Base-by-base conservation (phyloP, 164 flowering plant species). In the Dillenia suffruticosa region DNA sequence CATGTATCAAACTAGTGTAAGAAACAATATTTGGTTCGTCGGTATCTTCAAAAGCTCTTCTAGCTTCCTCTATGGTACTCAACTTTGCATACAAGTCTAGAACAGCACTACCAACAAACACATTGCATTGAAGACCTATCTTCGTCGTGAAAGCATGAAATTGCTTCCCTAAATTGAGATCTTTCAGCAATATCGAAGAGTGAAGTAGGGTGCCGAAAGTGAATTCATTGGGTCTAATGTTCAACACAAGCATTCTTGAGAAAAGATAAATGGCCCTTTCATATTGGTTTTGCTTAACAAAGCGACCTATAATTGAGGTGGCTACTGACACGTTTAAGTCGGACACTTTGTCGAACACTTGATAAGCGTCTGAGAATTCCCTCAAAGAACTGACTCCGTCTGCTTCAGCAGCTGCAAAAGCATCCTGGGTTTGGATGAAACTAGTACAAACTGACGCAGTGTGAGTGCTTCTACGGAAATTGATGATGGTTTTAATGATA, bases 11-110 rank as follows among this genome's bases (percentile, higher is more conserved):
- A 45, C 81, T 74, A 3, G 93, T 85, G 70, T 81, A 82, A 66
- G 96, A 84, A 50, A 91, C 89, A 40, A 91, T 92, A 77, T 89
- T 84, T 0, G 88, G 93, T 3, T 73, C 44, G 1, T 62, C 49
- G 57, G 71, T 91, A 56, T 86, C 96, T 24, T 75, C 79, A 64
- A 91, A 85, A 63, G 76, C 88, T 49, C 55, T 78, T 46, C 56
- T 55, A 57, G 88, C 88, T 56, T 85, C 90, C 22, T 78, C 77
- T 12, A 84, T 50, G 1, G 54, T 59, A 49, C 84, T 63, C 64
- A 82, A 54, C 72, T 88, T 91, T 44, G 69, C 76, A 65, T 88
- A 91, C 15, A 74, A 66, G 70, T 87, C 84, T 24, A 85, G 19
- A 51, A 83, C 44, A 1, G 90, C 83, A 64, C 91, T 91, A 40